A percentile compares a stretch with the other conserved stretches of the same genome.
phyloP scores from a whole-genome alignment of 306 rosid species.

The Acacia crassicarpa region DNA sequence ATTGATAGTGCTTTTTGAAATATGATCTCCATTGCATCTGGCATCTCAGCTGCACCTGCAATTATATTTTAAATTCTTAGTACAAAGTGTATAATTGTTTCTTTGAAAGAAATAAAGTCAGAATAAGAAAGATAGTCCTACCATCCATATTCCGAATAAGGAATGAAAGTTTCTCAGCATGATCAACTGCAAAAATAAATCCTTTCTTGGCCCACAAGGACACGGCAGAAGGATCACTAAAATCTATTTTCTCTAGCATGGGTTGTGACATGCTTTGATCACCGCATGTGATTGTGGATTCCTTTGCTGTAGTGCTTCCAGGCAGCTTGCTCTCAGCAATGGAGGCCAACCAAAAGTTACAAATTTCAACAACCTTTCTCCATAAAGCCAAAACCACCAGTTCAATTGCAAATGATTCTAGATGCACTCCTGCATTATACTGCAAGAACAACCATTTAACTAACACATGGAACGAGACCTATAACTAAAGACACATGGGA shows the following conservation, averaged over 20 bases:
- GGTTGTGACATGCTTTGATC: conserved; percentile 34
- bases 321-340: conserved; percentile 32
- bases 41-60: conserved; percentile 53
- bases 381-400: conserved; percentile 91
- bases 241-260: conserved; percentile 50
- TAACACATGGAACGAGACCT: background rate
- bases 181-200: conserved; percentile 65
- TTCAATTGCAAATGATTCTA: conserved; percentile 78
- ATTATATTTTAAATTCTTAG: conserved; percentile 1
- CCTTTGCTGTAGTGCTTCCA: conserved; percentile 45
- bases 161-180: conserved; percentile 66
- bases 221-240: conserved; percentile 53
- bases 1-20: conserved; percentile 24
- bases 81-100: background rate
- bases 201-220: conserved; percentile 70
- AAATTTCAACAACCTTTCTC: conserved; percentile 66
- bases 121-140: conserved; percentile 38
- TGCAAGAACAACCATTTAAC: conserved; percentile 45
- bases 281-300: conserved; percentile 27
- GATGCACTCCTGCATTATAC: conserved; percentile 54
- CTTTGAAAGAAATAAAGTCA: conserved; percentile 12
- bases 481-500: background rate
- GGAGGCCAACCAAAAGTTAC: conserved; percentile 59
- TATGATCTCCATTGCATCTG: conserved; percentile 80
- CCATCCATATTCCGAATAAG: conserved; percentile 70